Percentiles rank a stretch among this genome's conserved stretches.
These are phyloP conservation scores for Rosa multiflora DNA, from an alignment of 306 rosid species.

Conservation along the genomic window DNA sequence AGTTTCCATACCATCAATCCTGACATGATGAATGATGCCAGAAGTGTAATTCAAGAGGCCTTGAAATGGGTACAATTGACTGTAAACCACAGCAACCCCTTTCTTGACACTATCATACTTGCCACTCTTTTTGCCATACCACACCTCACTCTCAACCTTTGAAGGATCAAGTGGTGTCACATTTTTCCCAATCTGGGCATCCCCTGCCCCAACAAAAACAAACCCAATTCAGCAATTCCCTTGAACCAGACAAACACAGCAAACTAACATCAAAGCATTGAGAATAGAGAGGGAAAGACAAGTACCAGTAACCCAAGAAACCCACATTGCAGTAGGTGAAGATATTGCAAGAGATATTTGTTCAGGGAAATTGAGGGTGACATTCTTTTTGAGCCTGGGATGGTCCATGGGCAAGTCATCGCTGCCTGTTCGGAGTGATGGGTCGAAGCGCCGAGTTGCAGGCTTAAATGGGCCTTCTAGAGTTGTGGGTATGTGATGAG, in stretches of 20 bases:
- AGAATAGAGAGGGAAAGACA: conserved; percentile 3
- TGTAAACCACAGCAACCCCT: conserved; percentile 68
- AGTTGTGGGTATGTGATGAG: conserved; percentile 58
- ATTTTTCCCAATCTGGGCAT: conserved; percentile 74
- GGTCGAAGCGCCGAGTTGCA: conserved; percentile 59
- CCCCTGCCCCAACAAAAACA: conserved; percentile 54
- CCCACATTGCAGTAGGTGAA: conserved; percentile 78
- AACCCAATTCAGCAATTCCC: conserved; percentile 23
- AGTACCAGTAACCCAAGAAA: conserved; percentile 92
- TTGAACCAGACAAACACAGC: background rate
- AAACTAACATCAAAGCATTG: background rate
- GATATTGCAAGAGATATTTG: conserved; percentile 85
- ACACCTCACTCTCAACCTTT: conserved; percentile 62
- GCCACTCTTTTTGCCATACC: conserved; percentile 77
- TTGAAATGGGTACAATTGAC: conserved; percentile 78
- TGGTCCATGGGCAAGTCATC: conserved; percentile 85
- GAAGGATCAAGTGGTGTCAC: conserved; percentile 72
- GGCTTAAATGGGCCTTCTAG: conserved; percentile 87
- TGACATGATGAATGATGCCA: conserved; percentile 87
- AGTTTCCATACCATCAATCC: conserved; percentile 52
- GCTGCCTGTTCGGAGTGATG: conserved; percentile 67
- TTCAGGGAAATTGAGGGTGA: conserved; percentile 66
- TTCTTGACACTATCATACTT: conserved; percentile 44
- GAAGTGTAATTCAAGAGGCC: conserved; percentile 89
- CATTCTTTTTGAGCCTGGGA: conserved; percentile 81